phyloP scores from a whole-genome alignment of 148 eudicot species.

The Heliamphora exappendiculata region DNA sequence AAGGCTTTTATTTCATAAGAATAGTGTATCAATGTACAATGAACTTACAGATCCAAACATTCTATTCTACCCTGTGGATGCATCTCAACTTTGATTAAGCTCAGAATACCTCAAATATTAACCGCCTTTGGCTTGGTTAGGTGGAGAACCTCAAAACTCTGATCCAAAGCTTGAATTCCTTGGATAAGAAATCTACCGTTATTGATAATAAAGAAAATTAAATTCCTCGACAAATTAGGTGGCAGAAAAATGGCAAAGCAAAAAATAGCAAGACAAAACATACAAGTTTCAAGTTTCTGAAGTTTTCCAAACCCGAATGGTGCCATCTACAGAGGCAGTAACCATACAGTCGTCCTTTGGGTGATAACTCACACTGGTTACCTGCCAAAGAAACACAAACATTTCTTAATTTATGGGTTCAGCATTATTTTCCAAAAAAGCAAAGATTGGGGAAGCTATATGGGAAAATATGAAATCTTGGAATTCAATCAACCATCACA shows the following conservation, averaged over 20 bases:
- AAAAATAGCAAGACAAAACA: background rate
- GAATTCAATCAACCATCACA: no score
- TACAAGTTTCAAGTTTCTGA: constrained; percentile 9
- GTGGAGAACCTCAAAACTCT: no score
- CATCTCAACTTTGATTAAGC: no score
- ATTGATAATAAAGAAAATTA: no score
- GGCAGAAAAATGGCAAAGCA: background rate
- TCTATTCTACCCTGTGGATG: no score
- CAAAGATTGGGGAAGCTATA: background rate
- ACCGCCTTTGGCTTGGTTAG: no score
- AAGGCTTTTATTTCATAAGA: no score
- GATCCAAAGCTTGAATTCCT: no score
- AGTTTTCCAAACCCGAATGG: constrained; percentile 76
- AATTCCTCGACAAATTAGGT: background rate
- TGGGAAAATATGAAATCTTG: background rate
- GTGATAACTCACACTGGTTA: constrained; percentile 94
- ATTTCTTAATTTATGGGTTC: background rate
- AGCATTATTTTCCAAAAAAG: background rate
- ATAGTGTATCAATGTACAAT: no score
- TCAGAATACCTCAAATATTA: no score
- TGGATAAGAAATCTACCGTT: no score
- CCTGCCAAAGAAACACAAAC: constrained; percentile 33
- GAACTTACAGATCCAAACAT: no score
- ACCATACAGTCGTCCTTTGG: constrained; percentile 88
- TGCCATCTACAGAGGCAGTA: constrained; percentile 89